A percentile compares a stretch with the other conserved stretches of the same genome.
These are phyloP conservation scores for Candida sanyiensis DNA, from an alignment of 805 yeast species.

Conservation along the genomic window DNA sequence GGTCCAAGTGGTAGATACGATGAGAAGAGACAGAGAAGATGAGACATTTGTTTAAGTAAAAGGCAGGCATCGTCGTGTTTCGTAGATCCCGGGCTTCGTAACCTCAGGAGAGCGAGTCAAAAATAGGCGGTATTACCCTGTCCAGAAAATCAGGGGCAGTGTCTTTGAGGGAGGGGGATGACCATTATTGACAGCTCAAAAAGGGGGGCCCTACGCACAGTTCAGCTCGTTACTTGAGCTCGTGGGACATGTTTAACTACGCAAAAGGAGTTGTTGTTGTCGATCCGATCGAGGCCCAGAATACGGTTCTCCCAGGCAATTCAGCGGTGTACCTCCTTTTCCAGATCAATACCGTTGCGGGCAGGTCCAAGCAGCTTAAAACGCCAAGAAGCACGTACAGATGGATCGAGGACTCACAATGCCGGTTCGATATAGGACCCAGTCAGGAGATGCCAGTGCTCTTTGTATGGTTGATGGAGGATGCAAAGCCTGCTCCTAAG, in stretches of 20 bases:
- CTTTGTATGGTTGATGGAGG: slow-evolving; percentile 18
- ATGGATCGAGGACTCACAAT: slow-evolving; percentile 24
- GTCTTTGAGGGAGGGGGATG: too few relatives aligned
- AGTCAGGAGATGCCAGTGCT: slow-evolving; percentile 10
- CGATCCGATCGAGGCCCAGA: slow-evolving; percentile 23
- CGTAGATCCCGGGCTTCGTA: too few relatives aligned
- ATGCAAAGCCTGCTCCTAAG: slow-evolving; percentile 10
- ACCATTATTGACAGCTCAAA: too few relatives aligned
- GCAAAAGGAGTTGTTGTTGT: slow-evolving; percentile 23
- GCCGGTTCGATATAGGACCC: slow-evolving; percentile 21
- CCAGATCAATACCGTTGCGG: slow-evolving; percentile 18
- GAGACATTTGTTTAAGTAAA: too few relatives aligned
- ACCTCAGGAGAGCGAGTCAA: too few relatives aligned
- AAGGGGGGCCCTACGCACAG: too few relatives aligned
- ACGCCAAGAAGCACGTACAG: slow-evolving; percentile 1
- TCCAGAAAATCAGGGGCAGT: too few relatives aligned
- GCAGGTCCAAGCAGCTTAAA: slow-evolving; percentile 11
- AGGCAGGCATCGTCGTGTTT: too few relatives aligned
- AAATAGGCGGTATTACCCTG: too few relatives aligned
- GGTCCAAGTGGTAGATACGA: too few relatives aligned
- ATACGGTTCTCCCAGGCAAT: slow-evolving; percentile 4
- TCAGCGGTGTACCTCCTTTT: slow-evolving; percentile 18
- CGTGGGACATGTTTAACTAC: slow-evolving; percentile 6
- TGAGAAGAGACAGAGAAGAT: slow-evolving; percentile 13
- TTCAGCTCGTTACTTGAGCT: too few relatives aligned